Evolutionary conservation across 345 rosid genomes (phyloP), one percentile per base, ranked within the genome.

Genomic region (Physaria fendleri): DNA sequence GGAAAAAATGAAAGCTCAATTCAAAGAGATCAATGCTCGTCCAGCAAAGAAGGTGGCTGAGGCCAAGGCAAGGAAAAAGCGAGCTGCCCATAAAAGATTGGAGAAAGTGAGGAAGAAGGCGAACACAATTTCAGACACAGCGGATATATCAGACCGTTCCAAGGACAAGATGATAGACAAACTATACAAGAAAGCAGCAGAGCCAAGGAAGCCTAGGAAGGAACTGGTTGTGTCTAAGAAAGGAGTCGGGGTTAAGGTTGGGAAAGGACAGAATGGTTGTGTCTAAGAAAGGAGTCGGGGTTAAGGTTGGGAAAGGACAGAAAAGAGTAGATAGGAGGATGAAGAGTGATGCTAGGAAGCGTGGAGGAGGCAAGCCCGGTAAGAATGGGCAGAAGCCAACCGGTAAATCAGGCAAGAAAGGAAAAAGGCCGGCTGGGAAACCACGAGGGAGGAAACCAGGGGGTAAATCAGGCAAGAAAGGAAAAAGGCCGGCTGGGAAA

Each of bases 51-150:
- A 93, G 60, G 97, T 93, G 57, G 95, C 88, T 0, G 77, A 93
- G 72, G 99, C 99, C 54, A 93, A 93, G 67, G 95, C 91, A 20
- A 55, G 97, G 59, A 89, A 89, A 90, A 93, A 89, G 76, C 75
- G 85, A 35, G 74, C 76, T 7, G 85, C 88, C 5, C 59, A 62
- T 77, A 83, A 77, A 73, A 93, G 80, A 64, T 76, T 89, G 1
- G 99, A 93, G 73, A 93, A 87, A 75, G 82, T 87, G 18, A 84
- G 86, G 18, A 90, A 87, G 85, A 89, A 89, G 80, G 99, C 97
- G 14, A 93, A 93, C 55, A 54, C 74, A 3, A 85, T 89, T 50
- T 76, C 94, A 5, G 94, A 87, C 39, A 95, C 83, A 64, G 12
- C 85, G 1, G 99, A 93, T 30, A 83, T 89, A 48, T 62, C 78